Evolutionary conservation across 176 grass and related monocot genomes (phyloP).

Genomic region (Paspalum vaginatum): DNA sequence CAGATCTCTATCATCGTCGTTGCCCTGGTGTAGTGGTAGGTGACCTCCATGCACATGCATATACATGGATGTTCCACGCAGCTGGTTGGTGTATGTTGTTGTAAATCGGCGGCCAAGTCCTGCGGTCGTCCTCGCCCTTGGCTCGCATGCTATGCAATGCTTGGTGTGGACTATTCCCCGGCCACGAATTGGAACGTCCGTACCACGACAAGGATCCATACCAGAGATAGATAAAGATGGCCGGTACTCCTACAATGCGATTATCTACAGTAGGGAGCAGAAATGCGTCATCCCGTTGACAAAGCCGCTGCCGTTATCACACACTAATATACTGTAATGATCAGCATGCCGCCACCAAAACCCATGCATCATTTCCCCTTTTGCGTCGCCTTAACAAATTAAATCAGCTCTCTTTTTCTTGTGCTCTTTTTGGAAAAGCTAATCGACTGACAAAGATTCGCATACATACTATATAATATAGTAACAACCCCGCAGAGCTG

Average conservation of each 20-base stretch:
- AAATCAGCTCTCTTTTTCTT: neutral
- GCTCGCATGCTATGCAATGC: neutral
- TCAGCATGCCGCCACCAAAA: neutral
- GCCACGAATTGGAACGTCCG: neutral
- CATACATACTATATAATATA: too few relatives aligned
- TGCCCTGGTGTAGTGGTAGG: too few relatives aligned
- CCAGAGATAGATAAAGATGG: neutral
- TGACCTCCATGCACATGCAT: too few relatives aligned
- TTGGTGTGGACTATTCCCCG: neutral
- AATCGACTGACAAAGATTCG: neutral
- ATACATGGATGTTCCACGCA: too few relatives aligned
- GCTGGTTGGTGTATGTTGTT: neutral
- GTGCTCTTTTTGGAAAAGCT: neutral
- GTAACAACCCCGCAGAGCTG: neutral
- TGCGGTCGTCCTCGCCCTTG: neutral
- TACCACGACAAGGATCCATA: conserved; percentile 23
- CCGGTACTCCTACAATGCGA: neutral
- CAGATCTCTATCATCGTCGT: too few relatives aligned
- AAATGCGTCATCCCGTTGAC: conserved; percentile 7
- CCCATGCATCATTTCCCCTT: neutral
- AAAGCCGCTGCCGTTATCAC: neutral
- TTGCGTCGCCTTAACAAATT: neutral
- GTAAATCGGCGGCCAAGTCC: neutral
- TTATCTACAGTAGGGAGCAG: too few relatives aligned
- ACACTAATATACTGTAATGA: too few relatives aligned